These are phyloP conservation scores for Lasiodiplodia citricola DNA, from an alignment of 2,329 filamentous ascomycete species.

Conservation along the genomic window DNA sequence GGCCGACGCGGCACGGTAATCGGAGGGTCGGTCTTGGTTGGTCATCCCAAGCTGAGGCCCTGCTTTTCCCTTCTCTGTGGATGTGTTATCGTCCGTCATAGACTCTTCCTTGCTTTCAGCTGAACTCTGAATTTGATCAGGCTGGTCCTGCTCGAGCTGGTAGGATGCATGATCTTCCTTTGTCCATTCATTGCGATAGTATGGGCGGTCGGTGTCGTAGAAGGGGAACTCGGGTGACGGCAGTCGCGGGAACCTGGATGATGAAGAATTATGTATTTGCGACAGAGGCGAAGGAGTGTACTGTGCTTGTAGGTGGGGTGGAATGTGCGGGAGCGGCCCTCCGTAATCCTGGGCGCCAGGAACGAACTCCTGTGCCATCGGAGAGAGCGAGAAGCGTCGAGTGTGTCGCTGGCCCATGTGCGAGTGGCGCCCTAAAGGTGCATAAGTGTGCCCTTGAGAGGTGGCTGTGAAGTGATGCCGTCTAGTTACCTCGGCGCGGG, in stretches of 20 bases:
- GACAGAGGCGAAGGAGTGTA: background rate
- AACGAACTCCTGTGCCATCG: conserved; percentile 1
- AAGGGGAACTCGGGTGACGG: background rate
- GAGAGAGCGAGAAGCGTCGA: background rate
- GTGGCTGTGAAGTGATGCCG: background rate
- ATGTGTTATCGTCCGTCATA: background rate
- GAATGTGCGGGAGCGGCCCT: background rate
- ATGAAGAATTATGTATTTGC: background rate
- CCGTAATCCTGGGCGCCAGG: background rate
- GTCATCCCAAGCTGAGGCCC: background rate
- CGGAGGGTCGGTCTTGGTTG: background rate
- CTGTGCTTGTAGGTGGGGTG: too few relatives aligned
- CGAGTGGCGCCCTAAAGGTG: background rate
- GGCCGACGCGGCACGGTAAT: background rate
- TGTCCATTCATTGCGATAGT: conserved; percentile 3
- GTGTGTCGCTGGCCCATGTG: background rate
- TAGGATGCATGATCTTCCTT: background rate
- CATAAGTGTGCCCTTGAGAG: background rate
- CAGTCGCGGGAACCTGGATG: background rate
- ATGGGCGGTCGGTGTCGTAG: background rate
- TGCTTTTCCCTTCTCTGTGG: background rate
- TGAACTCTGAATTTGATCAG: background rate
- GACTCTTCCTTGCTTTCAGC: background rate
- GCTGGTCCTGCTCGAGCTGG: background rate
- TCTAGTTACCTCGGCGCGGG: background rate